Percentiles rank a stretch among this genome's conserved stretches.
phyloP scores from a whole-genome alignment of 164 flowering plant genomes.

The Tetrastigma voinierianum region DNA sequence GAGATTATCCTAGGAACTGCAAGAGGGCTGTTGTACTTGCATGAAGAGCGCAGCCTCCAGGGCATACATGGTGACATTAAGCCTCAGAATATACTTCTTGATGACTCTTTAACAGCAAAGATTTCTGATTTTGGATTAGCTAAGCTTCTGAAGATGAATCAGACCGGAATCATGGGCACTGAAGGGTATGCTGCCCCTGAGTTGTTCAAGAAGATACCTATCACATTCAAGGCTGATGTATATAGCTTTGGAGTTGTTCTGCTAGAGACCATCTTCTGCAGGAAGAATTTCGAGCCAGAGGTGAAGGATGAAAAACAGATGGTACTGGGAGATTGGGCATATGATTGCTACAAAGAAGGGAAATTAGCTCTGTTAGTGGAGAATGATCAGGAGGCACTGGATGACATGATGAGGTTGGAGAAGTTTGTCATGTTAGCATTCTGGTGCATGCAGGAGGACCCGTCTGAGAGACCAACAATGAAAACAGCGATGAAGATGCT shows the following conservation, averaged over 20 bases:
- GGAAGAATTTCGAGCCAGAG: conserved; percentile 1
- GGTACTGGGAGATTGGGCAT: conserved; percentile 17
- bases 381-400: conserved; percentile 6
- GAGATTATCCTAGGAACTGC: not conserved
- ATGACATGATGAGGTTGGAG: conserved; percentile 6
- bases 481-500: conserved; percentile 25
- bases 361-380: conserved; percentile 3
- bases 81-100: no score
- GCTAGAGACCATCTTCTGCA: conserved; percentile 23
- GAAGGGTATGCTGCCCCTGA: no score
- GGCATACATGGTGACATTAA: no score
- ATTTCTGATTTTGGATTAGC: no score
- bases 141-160: no score
- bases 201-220: conserved; percentile 1
- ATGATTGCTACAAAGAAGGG: conserved; percentile 15
- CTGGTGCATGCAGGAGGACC: conserved; percentile 35
- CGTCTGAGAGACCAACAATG: conserved; percentile 33
- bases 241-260: conserved; percentile 30
- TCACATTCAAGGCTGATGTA: conserved; percentile 22
- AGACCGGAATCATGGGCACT: no score
- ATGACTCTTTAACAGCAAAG: no score
- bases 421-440: conserved; percentile 12
- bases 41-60: not conserved
- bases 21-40: no score
- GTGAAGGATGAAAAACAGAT: not conserved